Conservation (phyloP, 805 yeast genomes). For the Spathaspora boniae region DNA sequence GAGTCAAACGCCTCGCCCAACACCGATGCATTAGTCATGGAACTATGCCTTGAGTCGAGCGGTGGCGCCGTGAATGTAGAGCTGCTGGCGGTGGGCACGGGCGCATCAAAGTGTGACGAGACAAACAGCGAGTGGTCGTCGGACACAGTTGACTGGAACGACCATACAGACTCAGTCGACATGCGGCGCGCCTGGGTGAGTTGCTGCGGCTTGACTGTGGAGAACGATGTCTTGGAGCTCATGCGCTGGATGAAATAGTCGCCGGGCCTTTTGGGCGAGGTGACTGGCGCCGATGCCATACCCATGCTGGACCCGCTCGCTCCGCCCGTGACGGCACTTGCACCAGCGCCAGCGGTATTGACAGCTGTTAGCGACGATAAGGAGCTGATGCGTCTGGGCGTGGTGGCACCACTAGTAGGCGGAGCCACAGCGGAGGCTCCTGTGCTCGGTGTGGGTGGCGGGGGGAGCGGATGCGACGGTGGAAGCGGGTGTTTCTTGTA, state of each 20-base stretch:
- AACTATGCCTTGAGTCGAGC: constrained; percentile 34
- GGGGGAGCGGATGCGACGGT: no score
- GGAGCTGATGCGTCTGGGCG: no score
- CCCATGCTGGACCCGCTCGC: no score
- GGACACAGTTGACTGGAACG: constrained; percentile 27
- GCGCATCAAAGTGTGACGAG: constrained; percentile 29
- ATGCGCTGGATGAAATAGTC: constrained; percentile 36
- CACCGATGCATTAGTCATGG: constrained; percentile 24
- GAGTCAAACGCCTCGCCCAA: constrained; percentile 4
- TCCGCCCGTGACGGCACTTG: no score
- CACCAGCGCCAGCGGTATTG: no score
- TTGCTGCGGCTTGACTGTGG: background rate
- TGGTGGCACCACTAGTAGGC: no score
- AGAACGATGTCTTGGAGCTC: constrained; percentile 16
- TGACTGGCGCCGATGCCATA: no score
- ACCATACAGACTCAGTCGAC: constrained; percentile 31
- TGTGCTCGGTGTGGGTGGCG: no score
- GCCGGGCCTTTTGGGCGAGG: constrained; percentile 36
- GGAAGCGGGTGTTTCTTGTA: no score
- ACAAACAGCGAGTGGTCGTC: constrained; percentile 34
- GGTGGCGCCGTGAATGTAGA: background rate
- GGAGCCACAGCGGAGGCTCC: no score
- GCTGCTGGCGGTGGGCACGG: constrained; percentile 9
- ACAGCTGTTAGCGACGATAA: no score
- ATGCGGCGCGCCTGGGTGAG: constrained; percentile 20